These are phyloP conservation scores for Vitis hybrid DNA, from an alignment of 177 flowering plant genomes.

Conservation along the genomic window DNA sequence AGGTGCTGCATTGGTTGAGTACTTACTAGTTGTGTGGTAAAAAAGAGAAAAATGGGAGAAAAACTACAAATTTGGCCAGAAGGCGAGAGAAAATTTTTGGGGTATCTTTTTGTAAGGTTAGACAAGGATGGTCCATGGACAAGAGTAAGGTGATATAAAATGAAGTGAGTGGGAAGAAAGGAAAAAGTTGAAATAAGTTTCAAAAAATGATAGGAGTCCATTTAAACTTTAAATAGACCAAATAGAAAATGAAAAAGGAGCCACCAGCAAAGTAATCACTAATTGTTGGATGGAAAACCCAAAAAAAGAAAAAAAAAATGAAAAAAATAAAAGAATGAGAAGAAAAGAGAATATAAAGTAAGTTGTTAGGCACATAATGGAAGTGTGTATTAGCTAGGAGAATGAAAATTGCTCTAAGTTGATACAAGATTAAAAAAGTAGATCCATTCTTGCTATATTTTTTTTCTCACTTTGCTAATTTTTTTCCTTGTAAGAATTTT, in stretches of 20 bases:
- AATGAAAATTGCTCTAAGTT: not conserved
- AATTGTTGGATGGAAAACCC: not conserved
- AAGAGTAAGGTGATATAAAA: not conserved
- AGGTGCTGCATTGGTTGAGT: no score
- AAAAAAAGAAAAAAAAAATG: not conserved
- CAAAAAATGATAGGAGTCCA: not conserved
- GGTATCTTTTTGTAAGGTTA: not conserved
- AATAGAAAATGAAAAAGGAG: not conserved
- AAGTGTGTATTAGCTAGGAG: not conserved
- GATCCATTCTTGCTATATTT: not conserved
- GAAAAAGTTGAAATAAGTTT: not conserved
- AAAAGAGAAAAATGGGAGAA: no score
- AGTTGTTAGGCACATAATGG: not conserved
- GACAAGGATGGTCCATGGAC: not conserved
- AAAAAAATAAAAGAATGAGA: no score
- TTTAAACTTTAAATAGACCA: not conserved
- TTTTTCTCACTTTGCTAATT: not conserved
- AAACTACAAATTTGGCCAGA: no score
- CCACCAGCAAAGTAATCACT: not conserved
- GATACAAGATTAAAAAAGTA: not conserved
- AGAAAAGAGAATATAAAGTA: no score
- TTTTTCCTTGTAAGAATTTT: not conserved
- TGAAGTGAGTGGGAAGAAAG: not conserved
- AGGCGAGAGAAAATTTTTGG: no score
- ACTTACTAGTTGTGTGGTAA: no score